Conservation (phyloP, 208 protist genomes). For the Trypanosoma mega region DNA sequence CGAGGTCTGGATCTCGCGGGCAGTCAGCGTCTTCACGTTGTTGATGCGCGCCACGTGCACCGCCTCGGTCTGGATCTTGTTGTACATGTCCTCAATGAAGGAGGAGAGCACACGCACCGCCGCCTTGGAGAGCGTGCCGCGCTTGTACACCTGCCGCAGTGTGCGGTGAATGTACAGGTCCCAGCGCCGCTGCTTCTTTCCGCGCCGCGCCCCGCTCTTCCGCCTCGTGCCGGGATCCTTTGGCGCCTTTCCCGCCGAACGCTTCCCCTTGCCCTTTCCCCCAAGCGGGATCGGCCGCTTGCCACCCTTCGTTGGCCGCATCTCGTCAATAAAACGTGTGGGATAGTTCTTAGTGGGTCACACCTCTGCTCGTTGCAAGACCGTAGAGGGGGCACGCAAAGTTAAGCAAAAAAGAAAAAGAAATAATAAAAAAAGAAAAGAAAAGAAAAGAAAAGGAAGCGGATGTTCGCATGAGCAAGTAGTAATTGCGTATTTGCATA, state of each 20-base stretch:
- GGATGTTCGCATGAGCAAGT: not conserved
- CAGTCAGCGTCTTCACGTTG: conserved; percentile 96
- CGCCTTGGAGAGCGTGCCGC: conserved; percentile 95
- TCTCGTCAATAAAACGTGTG: conserved; percentile 20
- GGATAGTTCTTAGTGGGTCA: not conserved
- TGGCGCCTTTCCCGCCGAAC: conserved; percentile 94
- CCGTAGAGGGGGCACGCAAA: not conserved
- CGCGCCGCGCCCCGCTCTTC: conserved; percentile 37
- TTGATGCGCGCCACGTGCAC: conserved; percentile 96
- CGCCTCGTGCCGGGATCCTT: conserved; percentile 65
- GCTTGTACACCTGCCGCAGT: conserved; percentile 97
- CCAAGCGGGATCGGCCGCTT: conserved; percentile 87
- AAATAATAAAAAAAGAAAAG: conserved; percentile 20
- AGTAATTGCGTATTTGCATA: not conserved
- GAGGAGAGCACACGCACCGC: conserved; percentile 98
- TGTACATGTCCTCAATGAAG: conserved; percentile 99
- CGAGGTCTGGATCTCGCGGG: conserved; percentile 97
- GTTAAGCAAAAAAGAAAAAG: conserved; percentile 12
- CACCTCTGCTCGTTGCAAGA: not conserved
- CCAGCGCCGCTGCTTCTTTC: conserved; percentile 89
- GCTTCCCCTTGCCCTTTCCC: conserved; percentile 97
- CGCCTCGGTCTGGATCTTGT: conserved; percentile 96
- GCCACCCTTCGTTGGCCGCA: conserved; percentile 88
- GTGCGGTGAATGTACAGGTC: conserved; percentile 94
- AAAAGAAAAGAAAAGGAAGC: conserved; percentile 3